phyloP scores from a whole-genome alignment of 2,329 filamentous ascomycete genomes.

The Talaromyces sp. region DNA sequence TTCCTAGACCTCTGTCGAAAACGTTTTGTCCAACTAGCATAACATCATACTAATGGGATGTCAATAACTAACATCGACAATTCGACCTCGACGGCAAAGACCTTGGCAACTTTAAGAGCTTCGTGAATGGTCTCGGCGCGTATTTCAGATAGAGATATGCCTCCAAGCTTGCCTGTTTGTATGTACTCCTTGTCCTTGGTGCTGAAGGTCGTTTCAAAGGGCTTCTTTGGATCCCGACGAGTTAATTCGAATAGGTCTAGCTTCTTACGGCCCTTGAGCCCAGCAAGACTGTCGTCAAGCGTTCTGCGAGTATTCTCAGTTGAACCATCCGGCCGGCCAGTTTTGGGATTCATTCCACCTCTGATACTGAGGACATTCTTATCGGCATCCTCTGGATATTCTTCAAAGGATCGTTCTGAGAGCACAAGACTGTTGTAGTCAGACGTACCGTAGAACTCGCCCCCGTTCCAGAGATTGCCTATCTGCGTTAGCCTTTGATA shows the following conservation, averaged over 20 bases:
- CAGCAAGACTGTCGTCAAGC: slow-evolving; percentile 54
- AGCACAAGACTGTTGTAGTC: slow-evolving; percentile 59
- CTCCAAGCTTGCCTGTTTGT: slow-evolving; percentile 38
- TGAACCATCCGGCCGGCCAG: slow-evolving; percentile 24
- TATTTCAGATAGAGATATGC: slow-evolving; percentile 44
- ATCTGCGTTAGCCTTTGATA: background rate
- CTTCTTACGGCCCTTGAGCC: slow-evolving; percentile 39
- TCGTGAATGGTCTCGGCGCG: slow-evolving; percentile 42
- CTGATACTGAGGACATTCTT: slow-evolving; percentile 23
- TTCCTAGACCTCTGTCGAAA: slow-evolving; percentile 1
- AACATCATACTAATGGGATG: background rate
- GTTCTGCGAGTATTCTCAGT: slow-evolving; percentile 54
- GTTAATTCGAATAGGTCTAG: slow-evolving; percentile 60
- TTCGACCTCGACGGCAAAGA: background rate
- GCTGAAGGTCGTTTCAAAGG: slow-evolving; percentile 41
- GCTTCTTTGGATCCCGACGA: slow-evolving; percentile 50
- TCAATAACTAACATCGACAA: background rate
- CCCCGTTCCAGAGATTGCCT: background rate
- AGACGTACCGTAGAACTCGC: slow-evolving; percentile 52
- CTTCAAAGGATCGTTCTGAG: slow-evolving; percentile 60
- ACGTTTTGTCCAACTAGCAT: background rate
- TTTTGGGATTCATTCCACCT: background rate
- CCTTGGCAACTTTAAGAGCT: slow-evolving; percentile 9
- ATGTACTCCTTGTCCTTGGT: slow-evolving; percentile 36
- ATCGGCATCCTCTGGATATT: slow-evolving; percentile 61